Evolutionary conservation across 257 asterid species (phyloP), one percentile per base, ranked within the genome.

Genomic region (Avicennia marina): DNA sequence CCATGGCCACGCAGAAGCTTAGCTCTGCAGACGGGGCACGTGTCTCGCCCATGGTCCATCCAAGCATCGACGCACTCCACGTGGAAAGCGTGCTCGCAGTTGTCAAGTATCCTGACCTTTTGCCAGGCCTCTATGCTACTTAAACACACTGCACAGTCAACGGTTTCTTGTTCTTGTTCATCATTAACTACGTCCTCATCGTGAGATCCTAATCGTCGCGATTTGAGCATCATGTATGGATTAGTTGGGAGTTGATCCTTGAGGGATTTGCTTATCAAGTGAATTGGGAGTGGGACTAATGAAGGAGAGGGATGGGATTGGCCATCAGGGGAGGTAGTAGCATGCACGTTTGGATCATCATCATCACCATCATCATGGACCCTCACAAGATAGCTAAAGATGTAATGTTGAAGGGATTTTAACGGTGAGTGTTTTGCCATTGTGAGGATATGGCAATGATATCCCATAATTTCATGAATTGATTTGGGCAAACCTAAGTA

Each of bases 111-210:
- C 17, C 76, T 59, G 13, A 71, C 71, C 33, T 17, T 50, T 3
- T 71, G 36, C 18, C 60, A 31, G 38, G 21, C 52, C 42, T 65
- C 63, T 41, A 71, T 25, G 36, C 15, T 39, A 20, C 38, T 59
- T 58, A 64, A 64, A 70, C 75, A 70, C 50, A 70, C 71, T 20
- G 54, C 58, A 22, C 75, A 70, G 2, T n/a, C n/a, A n/a, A n/a
- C 27, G 41, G 19, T 29, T 4, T 11, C 40, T 2, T 16, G n/a
- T n/a, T n/a, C n/a, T n/a, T n/a, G n/a, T n/a, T n/a, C 34, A 0
- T 13, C 45, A 0, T n/a, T n/a, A n/a, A n/a, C n/a, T n/a, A n/a
- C n/a, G n/a, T n/a, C n/a, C n/a, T 7, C 32, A 20, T 59, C 2
- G 10, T 21, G 38, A 0, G 39, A 7, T 8, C 22, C 17, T 16